A percentile compares a stretch with the other conserved stretches of the same genome.
phyloP scores from a whole-genome alignment of 768 basidiomycete species.

The Lentinula sp. region DNA sequence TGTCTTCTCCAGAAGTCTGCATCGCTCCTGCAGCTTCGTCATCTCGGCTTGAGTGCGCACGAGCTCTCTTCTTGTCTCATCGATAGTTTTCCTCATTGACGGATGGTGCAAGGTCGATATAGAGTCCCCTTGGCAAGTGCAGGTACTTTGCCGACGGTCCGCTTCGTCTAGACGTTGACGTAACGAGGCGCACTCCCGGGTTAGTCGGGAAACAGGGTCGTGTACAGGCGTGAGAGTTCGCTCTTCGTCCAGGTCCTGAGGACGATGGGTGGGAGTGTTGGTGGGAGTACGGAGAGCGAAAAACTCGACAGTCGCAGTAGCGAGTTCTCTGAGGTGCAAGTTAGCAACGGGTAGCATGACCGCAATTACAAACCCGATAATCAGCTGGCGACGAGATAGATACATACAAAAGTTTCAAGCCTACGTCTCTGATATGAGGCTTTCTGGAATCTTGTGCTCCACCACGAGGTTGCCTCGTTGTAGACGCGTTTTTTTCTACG shows the following conservation, averaged over 20 bases:
- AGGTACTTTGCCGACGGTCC: conserved; percentile 22
- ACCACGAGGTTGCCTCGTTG: conserved; percentile 9
- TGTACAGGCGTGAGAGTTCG: conserved; percentile 28
- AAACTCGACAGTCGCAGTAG: conserved; percentile 55
- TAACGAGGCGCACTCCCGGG: conserved; percentile 38
- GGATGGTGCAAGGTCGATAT: conserved; percentile 32
- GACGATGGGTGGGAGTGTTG: conserved; percentile 17
- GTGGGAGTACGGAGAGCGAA: conserved; percentile 40
- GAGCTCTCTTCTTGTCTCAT: conserved; percentile 48
- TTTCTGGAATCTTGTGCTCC: conserved; percentile 1
- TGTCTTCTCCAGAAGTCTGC: conserved; percentile 54
- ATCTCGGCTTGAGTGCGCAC: conserved; percentile 48
- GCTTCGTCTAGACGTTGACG: conserved; percentile 42
- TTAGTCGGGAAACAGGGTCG: conserved; percentile 32
- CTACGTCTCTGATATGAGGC: neutral
- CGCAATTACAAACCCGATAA: conserved; percentile 14
- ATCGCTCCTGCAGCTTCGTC: conserved; percentile 54
- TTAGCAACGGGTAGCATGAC: conserved; percentile 41
- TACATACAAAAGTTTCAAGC: neutral
- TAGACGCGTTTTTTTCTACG: conserved; percentile 2
- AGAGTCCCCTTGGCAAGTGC: conserved; percentile 34
- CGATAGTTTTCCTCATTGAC: conserved; percentile 52
- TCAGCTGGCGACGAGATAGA: neutral
- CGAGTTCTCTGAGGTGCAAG: conserved; percentile 40
- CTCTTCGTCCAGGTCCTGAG: conserved; percentile 22